These are phyloP conservation scores for Eimeria sp. DNA, from an alignment of 169 alveolate genomes.

Conservation along the genomic window DNA sequence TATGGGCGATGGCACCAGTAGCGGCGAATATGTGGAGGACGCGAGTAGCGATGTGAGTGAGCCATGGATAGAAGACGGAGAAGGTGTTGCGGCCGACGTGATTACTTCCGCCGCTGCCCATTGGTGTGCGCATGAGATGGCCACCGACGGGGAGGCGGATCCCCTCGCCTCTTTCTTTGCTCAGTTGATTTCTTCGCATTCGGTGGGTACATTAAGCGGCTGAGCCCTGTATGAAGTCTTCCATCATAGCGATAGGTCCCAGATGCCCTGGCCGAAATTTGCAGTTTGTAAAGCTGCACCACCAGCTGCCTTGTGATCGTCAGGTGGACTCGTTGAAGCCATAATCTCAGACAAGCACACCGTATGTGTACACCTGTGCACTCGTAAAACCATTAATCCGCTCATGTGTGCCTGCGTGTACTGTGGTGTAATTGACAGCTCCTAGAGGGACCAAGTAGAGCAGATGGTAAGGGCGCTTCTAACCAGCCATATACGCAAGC, in stretches of 20 bases:
- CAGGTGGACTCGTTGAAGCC: neutral
- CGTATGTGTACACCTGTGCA: neutral
- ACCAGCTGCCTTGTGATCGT: neutral
- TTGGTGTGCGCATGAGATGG: conserved; percentile 50
- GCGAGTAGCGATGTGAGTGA: conserved; percentile 40
- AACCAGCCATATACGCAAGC: neutral
- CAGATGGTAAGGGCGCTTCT: neutral
- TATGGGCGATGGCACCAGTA: neutral
- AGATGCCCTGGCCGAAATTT: neutral
- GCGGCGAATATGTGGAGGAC: neutral
- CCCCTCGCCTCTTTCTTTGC: conserved; percentile 60
- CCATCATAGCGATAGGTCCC: neutral
- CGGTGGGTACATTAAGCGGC: neutral
- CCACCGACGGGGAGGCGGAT: conserved; percentile 10
- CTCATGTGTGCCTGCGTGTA: neutral
- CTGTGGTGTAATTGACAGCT: conserved; percentile 1
- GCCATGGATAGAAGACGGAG: neutral
- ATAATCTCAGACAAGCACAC: neutral
- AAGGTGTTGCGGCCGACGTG: neutral
- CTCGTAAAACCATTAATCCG: neutral
- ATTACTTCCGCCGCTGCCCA: neutral
- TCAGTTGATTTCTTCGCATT: conserved; percentile 44
- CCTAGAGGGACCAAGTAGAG: neutral
- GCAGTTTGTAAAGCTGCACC: neutral
- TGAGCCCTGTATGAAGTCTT: neutral